Percentiles rank a stretch among this genome's conserved stretches.
These are phyloP conservation scores for Monosporascus sp. DNA, from an alignment of 2,329 filamentous ascomycete genomes.

Conservation along the genomic window DNA sequence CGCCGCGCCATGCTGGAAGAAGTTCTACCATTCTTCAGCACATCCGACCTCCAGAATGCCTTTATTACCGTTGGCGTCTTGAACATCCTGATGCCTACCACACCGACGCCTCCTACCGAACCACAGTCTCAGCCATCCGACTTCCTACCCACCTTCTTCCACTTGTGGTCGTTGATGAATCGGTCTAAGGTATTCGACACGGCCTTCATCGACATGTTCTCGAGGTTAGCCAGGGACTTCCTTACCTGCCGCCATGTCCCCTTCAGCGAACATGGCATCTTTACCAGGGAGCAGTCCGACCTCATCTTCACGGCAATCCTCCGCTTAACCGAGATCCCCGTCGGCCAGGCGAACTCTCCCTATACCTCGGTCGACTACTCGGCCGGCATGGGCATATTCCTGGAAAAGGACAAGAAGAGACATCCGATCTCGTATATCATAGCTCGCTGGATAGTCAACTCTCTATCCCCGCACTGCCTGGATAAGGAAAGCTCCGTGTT, in stretches of 20 bases:
- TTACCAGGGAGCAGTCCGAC: conserved; percentile 85
- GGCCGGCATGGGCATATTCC: conserved; percentile 74
- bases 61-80: conserved; percentile 88
- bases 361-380: conserved; percentile 82
- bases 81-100: conserved; percentile 83
- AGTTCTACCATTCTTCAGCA: conserved; percentile 82
- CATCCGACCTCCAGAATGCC: conserved; percentile 84
- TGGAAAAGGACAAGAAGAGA: conserved; percentile 91
- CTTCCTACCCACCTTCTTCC: conserved; percentile 90
- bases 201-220: conserved; percentile 84
- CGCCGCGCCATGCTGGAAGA: conserved; percentile 77
- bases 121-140: conserved; percentile 78
- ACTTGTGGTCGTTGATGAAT: conserved; percentile 90
- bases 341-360: conserved; percentile 89
- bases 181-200: conserved; percentile 83
- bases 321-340: conserved; percentile 87
- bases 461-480: conserved; percentile 77
- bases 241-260: conserved; percentile 68
- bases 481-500: conserved; percentile 74
- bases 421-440: conserved; percentile 90
- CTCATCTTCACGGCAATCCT: conserved; percentile 89
- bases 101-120: conserved; percentile 65
- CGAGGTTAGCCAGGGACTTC: conserved; percentile 79
- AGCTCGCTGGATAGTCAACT: conserved; percentile 88
- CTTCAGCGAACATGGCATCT: conserved; percentile 84